Evolutionary conservation across 768 basidiomycete genomes (phyloP).

Genomic region (Mycena epipterygia): DNA sequence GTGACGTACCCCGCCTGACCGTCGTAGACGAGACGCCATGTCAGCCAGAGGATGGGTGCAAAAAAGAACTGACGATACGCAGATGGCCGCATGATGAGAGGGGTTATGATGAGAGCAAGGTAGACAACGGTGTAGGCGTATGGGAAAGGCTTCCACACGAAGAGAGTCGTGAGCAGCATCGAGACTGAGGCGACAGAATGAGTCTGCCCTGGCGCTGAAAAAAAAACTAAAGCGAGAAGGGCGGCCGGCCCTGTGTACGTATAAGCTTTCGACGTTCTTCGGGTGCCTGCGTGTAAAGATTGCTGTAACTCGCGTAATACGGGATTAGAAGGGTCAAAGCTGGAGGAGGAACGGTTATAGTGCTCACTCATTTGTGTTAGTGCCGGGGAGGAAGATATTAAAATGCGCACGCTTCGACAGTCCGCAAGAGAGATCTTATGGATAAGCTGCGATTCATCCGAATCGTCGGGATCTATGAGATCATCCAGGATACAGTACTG

Average conservation of each 20-base stretch:
- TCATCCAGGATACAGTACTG: no score
- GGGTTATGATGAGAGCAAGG: conserved; percentile 3
- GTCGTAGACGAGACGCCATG: conserved; percentile 18
- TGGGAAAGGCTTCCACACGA: conserved; percentile 24
- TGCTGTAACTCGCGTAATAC: no score
- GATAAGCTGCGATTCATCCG: no score
- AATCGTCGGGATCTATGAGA: no score
- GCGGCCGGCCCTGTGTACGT: background rate
- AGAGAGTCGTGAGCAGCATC: background rate
- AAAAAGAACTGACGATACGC: conserved; percentile 23
- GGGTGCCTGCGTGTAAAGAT: background rate
- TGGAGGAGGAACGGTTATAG: no score
- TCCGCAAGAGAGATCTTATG: no score
- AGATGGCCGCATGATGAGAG: background rate
- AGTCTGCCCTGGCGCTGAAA: no score
- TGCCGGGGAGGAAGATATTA: no score
- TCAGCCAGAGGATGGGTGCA: conserved; percentile 21
- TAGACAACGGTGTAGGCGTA: conserved; percentile 17
- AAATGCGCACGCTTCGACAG: no score
- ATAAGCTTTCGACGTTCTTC: background rate
- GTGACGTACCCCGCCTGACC: conserved; percentile 19
- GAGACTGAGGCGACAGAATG: no score
- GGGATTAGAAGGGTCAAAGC: no score
- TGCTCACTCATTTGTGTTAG: no score
- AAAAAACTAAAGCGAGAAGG: background rate